These are phyloP conservation scores for Neopestalotiopsis clavispora DNA, from an alignment of 2,329 filamentous ascomycete species.

Conservation along the genomic window DNA sequence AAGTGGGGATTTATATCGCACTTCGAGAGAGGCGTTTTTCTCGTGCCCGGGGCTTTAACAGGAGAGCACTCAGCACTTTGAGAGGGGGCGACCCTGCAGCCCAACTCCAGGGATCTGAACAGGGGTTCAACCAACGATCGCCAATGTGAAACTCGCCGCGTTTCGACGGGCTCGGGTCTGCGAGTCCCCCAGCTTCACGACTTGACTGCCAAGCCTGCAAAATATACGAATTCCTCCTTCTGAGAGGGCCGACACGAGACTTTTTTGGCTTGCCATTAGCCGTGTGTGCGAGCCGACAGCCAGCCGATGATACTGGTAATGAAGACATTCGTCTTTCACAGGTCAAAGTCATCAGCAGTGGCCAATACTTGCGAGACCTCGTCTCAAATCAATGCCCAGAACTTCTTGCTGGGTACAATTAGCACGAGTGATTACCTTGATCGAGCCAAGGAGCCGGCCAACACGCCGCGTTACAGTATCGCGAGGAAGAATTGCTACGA, in stretches of 20 bases:
- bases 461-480: background rate
- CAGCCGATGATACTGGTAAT: background rate
- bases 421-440: background rate
- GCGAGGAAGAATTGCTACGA: too few species aligned
- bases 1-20: background rate
- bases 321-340: background rate
- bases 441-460: background rate
- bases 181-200: conserved; percentile 1
- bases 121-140: conserved; percentile 29
- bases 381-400: background rate
- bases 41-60: too few species aligned
- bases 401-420: background rate
- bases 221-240: background rate
- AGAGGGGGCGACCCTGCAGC: conserved; percentile 15
- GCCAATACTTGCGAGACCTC: background rate
- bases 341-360: background rate
- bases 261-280: background rate
- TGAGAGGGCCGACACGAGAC: background rate
- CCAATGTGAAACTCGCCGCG: conserved; percentile 38
- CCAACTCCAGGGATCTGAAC: conserved; percentile 19
- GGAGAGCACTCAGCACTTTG: background rate
- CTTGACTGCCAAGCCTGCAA: conserved; percentile 6
- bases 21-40: background rate
- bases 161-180: conserved; percentile 30
- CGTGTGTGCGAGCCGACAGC: background rate